A percentile compares a stretch with the other conserved stretches of the same genome.
Conservation (phyloP, 148 eudicot species). For the Camellia japonica region DNA sequence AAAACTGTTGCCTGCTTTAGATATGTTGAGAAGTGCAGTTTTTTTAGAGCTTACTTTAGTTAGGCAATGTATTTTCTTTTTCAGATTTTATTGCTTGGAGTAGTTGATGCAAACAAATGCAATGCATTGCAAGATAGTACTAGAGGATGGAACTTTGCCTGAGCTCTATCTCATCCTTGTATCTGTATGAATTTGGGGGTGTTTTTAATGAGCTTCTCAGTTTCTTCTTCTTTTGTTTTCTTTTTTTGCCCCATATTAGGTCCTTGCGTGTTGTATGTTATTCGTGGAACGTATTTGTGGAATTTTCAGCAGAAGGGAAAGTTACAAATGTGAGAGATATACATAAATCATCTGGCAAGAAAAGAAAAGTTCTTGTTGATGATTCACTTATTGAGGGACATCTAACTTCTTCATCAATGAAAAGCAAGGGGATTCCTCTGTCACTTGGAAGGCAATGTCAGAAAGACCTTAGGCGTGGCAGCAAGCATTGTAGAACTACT, state of each 20-base stretch:
- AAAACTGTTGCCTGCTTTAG: constrained; percentile 4
- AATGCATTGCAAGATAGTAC: constrained; percentile 1
- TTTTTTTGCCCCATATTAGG: constrained; percentile 29
- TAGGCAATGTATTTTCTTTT: not conserved
- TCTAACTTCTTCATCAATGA: constrained; percentile 18
- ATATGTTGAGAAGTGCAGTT: not conserved
- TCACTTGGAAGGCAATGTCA: constrained; percentile 18
- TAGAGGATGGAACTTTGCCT: not conserved
- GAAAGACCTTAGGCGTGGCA: constrained; percentile 17
- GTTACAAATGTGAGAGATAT: constrained; percentile 4
- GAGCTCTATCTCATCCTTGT: not conserved
- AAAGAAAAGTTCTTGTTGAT: constrained; percentile 35
- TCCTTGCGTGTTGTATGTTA: constrained; percentile 67
- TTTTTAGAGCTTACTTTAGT: constrained; percentile 1
- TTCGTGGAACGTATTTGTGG: constrained; percentile 60
- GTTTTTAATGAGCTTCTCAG: not conserved
- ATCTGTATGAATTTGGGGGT: not conserved
- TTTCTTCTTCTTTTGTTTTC: not conserved
- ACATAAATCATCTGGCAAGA: constrained; percentile 35
- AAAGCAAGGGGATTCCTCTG: constrained; percentile 12
- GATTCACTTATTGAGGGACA: constrained; percentile 18
- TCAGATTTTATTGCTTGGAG: not conserved
- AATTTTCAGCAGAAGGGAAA: constrained; percentile 31
- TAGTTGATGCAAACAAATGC: not conserved
- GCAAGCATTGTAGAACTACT: constrained; percentile 18